Evolutionary conservation across 2,329 filamentous ascomycete genomes (phyloP), one percentile per base, ranked within the genome.

Genomic region (Sordariomycetes sp.): DNA sequence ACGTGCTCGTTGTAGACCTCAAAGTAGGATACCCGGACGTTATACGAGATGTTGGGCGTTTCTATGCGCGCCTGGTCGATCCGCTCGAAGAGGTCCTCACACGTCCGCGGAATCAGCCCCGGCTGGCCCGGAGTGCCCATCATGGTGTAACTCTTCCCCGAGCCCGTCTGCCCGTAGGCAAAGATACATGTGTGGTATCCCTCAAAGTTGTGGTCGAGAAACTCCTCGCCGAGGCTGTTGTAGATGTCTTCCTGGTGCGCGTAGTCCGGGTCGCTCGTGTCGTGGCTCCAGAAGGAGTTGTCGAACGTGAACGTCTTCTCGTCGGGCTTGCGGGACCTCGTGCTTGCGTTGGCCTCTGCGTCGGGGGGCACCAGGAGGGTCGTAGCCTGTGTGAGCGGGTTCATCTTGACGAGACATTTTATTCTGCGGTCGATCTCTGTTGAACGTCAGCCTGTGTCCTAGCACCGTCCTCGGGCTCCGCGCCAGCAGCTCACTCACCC

Each of bases 1-100:
- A 99, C 94, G 72, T 97, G 94, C 74, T 99, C 94, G 73, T 99
- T 99, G 81, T 99, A 99, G 61, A 99, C 94, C 71, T 99, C 94
- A 68, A 99, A 97, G 75, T 99, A 99, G 3, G 92, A 97, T 32
- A 97, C 94, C 62, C 94, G 88, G 63, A 99, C 94, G 66, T 93
- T 94, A 79, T 97, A 99, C 64, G 90, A 96, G 70, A 96, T 90
- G 72, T 94, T 95, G 58, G 91, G 88, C 53, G 88, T 88, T 67
- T 95, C 88, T 64, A 89, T 86, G 58, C 83, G 79, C 32, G 83
- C 80, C 51, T 85, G 82, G 63, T 93, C 87, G 69, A 99, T 97
- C 58, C 94, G 85, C 75, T 96, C 86, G 70, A 99, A 99, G 55
- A 99, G 80, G 72, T 97, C 94, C 71, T 96, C 88, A 72, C 94